phyloP scores from a whole-genome alignment of 73 alveolate species.

The Tetrahymena elliotti region DNA sequence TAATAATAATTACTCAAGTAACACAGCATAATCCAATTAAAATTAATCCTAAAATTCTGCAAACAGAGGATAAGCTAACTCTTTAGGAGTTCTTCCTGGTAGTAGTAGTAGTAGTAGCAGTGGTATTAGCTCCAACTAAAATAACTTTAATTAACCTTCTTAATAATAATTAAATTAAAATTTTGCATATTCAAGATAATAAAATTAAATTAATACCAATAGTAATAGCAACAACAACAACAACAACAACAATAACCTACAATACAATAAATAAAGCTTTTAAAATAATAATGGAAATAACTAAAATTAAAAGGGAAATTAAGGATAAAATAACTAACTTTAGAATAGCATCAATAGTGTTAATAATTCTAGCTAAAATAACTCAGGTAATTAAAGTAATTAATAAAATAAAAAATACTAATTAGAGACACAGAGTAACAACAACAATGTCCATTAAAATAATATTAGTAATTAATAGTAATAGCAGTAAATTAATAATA shows the following conservation, averaged over 20 bases:
- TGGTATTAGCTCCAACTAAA: not conserved
- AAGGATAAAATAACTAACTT: not conserved
- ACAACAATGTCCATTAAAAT: not conserved
- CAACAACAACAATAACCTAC: too few species aligned
- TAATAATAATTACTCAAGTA: not conserved
- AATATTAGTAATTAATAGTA: not conserved
- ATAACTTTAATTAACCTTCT: not conserved
- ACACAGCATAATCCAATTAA: not conserved
- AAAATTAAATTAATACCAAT: not conserved
- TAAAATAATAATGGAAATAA: not conserved
- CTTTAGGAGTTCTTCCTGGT: not conserved
- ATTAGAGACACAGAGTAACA: not conserved
- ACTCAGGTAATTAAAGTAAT: not conserved
- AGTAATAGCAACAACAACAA: not conserved
- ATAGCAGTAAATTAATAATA: not conserved
- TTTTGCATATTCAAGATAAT: not conserved
- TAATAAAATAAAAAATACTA: not conserved
- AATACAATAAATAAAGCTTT: not conserved
- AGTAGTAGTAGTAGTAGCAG: not conserved
- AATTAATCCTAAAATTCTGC: not conserved
- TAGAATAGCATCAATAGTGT: not conserved
- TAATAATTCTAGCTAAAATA: not conserved
- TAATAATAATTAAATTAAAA: too few species aligned
- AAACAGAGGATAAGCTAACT: not conserved
- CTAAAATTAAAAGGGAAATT: too few species aligned